Conservation (phyloP, 2,329 filamentous ascomycete genomes). For the Dichotomopilus funicola region DNA sequence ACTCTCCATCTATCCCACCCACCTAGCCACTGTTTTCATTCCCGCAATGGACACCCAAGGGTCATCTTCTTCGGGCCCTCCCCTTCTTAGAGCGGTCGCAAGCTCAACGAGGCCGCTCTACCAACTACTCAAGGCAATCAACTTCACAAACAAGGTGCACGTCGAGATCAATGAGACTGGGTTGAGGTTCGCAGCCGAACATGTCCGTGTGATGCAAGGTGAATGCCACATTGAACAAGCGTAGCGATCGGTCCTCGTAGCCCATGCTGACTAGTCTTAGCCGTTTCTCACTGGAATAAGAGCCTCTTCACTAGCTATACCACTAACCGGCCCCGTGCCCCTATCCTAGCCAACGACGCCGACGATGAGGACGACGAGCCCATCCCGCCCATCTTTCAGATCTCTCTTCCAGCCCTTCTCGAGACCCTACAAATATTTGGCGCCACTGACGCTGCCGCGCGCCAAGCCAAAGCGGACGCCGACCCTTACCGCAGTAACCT, state of each 20-base stretch:
- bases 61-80: constrained; percentile 27
- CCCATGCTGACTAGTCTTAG: constrained; percentile 35
- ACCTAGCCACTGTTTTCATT: background rate
- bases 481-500: constrained; percentile 57
- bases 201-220: constrained; percentile 89
- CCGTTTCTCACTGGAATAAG: constrained; percentile 79
- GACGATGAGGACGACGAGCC: constrained; percentile 30
- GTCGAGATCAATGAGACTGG: constrained; percentile 77
- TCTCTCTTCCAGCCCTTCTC: constrained; percentile 78
- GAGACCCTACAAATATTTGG: constrained; percentile 96
- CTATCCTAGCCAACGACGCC: background rate
- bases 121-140: constrained; percentile 53
- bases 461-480: constrained; percentile 51
- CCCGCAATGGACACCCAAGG: constrained; percentile 17
- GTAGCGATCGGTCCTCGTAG: background rate
- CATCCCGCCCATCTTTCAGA: constrained; percentile 67
- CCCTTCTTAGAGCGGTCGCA: constrained; percentile 67
- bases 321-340: constrained; percentile 46
- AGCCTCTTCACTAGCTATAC: constrained; percentile 80
- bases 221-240: constrained; percentile 23
- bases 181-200: constrained; percentile 80
- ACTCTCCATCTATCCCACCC: too few species aligned
- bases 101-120: constrained; percentile 72
- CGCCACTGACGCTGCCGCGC: constrained; percentile 61
- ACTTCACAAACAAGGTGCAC: constrained; percentile 51